Conservation (phyloP, 2,329 filamentous ascomycete species). For the Nemania bipapillata region DNA sequence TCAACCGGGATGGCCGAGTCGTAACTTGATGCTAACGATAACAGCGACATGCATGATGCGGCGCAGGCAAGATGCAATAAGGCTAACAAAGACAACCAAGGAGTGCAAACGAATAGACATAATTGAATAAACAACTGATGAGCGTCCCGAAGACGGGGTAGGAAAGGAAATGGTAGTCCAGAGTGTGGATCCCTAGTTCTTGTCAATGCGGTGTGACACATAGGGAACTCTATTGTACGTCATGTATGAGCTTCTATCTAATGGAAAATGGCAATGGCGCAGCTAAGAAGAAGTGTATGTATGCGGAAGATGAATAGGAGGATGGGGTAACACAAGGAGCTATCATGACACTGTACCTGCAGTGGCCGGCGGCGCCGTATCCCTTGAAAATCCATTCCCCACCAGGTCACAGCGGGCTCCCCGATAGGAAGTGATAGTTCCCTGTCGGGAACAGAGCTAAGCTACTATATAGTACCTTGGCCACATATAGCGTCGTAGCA, state of each 20-base stretch:
- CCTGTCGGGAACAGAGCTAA: constrained; percentile 19
- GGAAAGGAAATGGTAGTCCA: background rate
- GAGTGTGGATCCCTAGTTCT: background rate
- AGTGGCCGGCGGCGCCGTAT: constrained; percentile 34
- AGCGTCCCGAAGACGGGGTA: background rate
- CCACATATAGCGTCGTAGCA: constrained; percentile 8
- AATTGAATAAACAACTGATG: background rate
- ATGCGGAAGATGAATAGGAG: background rate
- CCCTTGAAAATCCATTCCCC: constrained; percentile 17
- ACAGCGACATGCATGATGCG: constrained; percentile 9
- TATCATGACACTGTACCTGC: constrained; percentile 29
- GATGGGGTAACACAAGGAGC: constrained; percentile 21
- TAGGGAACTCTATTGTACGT: background rate
- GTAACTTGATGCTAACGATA: constrained; percentile 1
- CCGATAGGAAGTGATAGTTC: constrained; percentile 28
- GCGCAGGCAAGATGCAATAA: background rate
- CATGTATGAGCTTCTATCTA: constrained; percentile 5
- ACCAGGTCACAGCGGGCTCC: constrained; percentile 34
- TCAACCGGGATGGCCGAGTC: constrained; percentile 22
- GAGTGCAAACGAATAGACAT: background rate
- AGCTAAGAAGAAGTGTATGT: background rate
- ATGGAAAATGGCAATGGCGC: background rate
- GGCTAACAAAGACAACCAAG: background rate
- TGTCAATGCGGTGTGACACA: constrained; percentile 22
- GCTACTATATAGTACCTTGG: too few relatives aligned